phyloP scores from a whole-genome alignment of 169 alveolate species.

The Neospora caninum region DNA sequence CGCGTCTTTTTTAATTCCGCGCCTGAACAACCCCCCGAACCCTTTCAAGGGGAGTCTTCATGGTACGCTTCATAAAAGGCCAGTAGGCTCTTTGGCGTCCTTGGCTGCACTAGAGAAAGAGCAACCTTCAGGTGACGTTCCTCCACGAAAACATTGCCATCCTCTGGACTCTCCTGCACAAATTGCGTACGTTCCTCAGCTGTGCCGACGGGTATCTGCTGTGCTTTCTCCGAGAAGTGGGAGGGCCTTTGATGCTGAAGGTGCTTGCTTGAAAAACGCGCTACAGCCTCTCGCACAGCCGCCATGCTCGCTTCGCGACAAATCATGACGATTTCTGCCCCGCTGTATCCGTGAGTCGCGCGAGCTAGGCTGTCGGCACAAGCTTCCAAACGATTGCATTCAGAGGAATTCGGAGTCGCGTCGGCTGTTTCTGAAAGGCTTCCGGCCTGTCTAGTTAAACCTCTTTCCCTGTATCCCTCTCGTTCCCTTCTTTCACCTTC shows the following conservation, averaged over 20 bases:
- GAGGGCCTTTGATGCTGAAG: neutral
- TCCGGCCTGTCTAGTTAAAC: neutral
- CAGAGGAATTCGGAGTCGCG: neutral
- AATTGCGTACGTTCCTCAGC: neutral
- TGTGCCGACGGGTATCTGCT: neutral
- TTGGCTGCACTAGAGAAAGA: constrained; percentile 50
- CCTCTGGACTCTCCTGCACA: neutral
- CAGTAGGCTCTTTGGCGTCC: constrained; percentile 45
- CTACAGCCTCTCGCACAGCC: constrained; percentile 65
- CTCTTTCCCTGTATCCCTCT: neutral
- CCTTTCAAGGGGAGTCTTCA: neutral
- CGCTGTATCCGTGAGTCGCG: constrained; percentile 95
- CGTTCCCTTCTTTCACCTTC: neutral
- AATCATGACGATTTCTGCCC: constrained; percentile 91
- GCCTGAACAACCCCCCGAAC: neutral
- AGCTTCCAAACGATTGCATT: constrained; percentile 74
- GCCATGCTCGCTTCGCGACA: constrained; percentile 92
- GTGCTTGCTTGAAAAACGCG: constrained; percentile 22
- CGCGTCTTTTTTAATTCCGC: neutral
- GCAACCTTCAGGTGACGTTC: constrained; percentile 42
- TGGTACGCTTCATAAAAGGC: constrained; percentile 39
- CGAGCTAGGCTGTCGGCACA: constrained; percentile 89
- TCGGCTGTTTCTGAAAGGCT: neutral
- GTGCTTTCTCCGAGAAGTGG: neutral
- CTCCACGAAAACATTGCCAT: neutral